Evolutionary conservation across 208 protist genomes (phyloP).

Genomic region (Wallacemonas sp.): DNA sequence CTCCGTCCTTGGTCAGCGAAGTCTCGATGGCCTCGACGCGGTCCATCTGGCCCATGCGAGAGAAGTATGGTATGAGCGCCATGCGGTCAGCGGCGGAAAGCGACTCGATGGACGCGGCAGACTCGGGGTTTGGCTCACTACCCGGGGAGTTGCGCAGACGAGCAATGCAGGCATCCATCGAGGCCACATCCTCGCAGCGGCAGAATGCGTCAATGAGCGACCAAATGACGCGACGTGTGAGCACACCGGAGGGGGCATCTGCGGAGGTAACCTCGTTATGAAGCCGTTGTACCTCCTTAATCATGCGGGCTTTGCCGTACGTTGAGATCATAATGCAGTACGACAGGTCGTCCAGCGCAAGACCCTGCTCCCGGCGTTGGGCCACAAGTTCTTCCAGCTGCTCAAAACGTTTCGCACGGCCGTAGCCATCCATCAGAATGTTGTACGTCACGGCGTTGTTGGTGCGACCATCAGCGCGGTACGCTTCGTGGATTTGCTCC

Average conservation of each 20-base stretch:
- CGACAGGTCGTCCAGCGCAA: constrained; percentile 76
- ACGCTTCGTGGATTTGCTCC: constrained; percentile 74
- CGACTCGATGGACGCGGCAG: background rate
- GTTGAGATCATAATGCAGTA: constrained; percentile 83
- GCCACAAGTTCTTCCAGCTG: constrained; percentile 69
- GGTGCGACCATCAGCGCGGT: constrained; percentile 54
- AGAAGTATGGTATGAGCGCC: constrained; percentile 82
- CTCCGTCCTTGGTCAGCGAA: constrained; percentile 26
- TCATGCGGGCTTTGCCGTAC: constrained; percentile 60
- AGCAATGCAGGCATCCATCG: constrained; percentile 61
- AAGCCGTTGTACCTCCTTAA: constrained; percentile 70
- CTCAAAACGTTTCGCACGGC: constrained; percentile 66
- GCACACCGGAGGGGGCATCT: constrained; percentile 14
- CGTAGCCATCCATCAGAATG: constrained; percentile 86
- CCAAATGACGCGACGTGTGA: constrained; percentile 73
- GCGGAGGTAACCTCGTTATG: constrained; percentile 42
- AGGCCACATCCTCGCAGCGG: constrained; percentile 52
- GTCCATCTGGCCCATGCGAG: constrained; percentile 75
- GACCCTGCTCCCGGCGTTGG: constrained; percentile 41
- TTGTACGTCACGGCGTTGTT: constrained; percentile 87
- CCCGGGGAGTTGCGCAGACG: constrained; percentile 24
- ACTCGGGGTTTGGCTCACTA: background rate
- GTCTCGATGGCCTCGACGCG: constrained; percentile 65
- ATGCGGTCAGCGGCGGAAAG: constrained; percentile 43
- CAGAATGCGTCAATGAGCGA: constrained; percentile 83